phyloP scores from a whole-genome alignment of 2,329 filamentous ascomycete genomes.

The Fusarium avenaceum region DNA sequence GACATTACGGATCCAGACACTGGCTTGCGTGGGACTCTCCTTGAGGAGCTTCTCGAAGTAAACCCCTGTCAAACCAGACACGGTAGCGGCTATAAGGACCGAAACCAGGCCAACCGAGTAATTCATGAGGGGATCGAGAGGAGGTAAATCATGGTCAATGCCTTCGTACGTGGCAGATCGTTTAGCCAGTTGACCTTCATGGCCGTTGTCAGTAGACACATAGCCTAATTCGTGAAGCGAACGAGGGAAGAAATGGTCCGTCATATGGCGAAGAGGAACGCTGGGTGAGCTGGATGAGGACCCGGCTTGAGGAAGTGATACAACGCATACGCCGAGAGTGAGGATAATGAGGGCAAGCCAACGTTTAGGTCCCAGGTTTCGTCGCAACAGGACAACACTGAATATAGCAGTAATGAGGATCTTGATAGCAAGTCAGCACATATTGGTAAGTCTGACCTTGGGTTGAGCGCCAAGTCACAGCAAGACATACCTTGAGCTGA shows the following conservation, averaged over 20 bases:
- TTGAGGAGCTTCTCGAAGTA: conserved; percentile 94
- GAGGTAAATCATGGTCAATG: conserved; percentile 73
- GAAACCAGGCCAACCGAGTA: conserved; percentile 82
- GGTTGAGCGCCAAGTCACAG: not conserved
- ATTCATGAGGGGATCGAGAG: conserved; percentile 73
- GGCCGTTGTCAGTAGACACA: conserved; percentile 44
- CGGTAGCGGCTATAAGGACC: conserved; percentile 80
- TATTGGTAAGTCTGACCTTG: not conserved
- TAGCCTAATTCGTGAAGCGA: conserved; percentile 83
- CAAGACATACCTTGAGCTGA: conserved; percentile 79
- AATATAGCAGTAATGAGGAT: conserved; percentile 92
- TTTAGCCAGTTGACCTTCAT: conserved; percentile 54
- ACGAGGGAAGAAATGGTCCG: conserved; percentile 79
- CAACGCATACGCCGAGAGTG: conserved; percentile 84
- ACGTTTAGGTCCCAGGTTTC: conserved; percentile 77
- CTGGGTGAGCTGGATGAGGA: conserved; percentile 67
- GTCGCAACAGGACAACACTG: conserved; percentile 81
- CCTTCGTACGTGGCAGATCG: conserved; percentile 90
- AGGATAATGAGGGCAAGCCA: conserved; percentile 87
- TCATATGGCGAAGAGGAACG: conserved; percentile 73
- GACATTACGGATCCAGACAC: conserved; percentile 94
- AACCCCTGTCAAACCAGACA: conserved; percentile 88
- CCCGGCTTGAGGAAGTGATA: conserved; percentile 78
- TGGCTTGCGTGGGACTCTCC: conserved; percentile 79
- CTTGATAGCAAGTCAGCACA: conserved; percentile 51